Evolutionary conservation across 164 flowering plant species (phyloP).

Genomic region (Houttuynia cordata): DNA sequence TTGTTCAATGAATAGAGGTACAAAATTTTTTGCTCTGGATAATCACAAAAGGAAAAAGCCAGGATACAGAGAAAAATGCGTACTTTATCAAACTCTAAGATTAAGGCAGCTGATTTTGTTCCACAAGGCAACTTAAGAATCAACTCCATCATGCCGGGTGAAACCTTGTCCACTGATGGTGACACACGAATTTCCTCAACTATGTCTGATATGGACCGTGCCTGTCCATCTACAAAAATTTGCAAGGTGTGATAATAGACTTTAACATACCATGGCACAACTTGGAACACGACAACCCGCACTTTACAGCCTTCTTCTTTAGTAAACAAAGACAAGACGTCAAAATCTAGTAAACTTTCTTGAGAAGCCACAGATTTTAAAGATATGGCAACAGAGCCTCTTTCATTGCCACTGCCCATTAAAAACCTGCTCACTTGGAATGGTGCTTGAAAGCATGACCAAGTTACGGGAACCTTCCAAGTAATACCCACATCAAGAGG

Average conservation of each 20-base stretch:
- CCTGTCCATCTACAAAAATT: slow-evolving; percentile 50
- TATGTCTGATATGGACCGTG: slow-evolving; percentile 22
- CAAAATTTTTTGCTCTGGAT: background rate
- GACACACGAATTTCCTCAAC: slow-evolving; percentile 62
- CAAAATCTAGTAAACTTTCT: slow-evolving; percentile 11
- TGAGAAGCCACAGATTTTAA: slow-evolving; percentile 32
- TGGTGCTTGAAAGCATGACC: slow-evolving; percentile 71
- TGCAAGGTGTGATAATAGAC: slow-evolving; percentile 70
- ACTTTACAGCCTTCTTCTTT: slow-evolving; percentile 30
- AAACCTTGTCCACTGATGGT: slow-evolving; percentile 89
- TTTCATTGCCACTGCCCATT: slow-evolving; percentile 97
- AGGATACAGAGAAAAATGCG: background rate
- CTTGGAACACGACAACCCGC: slow-evolving; percentile 62
- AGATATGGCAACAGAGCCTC: slow-evolving; percentile 83
- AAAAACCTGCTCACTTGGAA: slow-evolving; percentile 68
- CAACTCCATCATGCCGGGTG: slow-evolving; percentile 86
- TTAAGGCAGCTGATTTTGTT: slow-evolving; percentile 49
- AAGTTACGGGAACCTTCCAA: slow-evolving; percentile 72
- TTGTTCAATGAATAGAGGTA: background rate
- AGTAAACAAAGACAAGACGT: slow-evolving; percentile 3
- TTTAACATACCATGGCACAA: slow-evolving; percentile 96
- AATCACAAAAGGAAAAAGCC: background rate
- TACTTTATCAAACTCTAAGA: slow-evolving; percentile 90
- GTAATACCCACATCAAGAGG: slow-evolving; percentile 59
- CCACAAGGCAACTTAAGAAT: slow-evolving; percentile 50